These are phyloP conservation scores for Yamadazyma sp. DNA, from an alignment of 1,139 yeast genomes.

Conservation along the genomic window DNA sequence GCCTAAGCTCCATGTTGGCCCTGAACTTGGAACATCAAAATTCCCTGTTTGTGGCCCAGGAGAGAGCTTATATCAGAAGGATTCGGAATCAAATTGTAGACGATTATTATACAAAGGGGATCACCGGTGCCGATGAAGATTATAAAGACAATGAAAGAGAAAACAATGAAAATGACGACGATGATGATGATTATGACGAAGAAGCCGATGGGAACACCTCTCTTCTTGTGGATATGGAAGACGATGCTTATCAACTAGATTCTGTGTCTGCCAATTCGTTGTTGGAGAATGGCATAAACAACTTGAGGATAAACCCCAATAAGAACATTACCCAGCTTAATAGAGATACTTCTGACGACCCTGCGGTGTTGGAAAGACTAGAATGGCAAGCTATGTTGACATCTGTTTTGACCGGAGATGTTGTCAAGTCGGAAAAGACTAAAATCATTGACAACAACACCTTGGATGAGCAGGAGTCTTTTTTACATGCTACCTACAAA, in stretches of 20 bases:
- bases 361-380: constrained; percentile 71
- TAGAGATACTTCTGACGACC: constrained; percentile 52
- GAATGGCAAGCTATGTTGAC: constrained; percentile 97
- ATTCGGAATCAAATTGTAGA: constrained; percentile 64
- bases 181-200: constrained; percentile 24
- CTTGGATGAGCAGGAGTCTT: constrained; percentile 47
- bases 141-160: constrained; percentile 25
- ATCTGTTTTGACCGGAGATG: constrained; percentile 91
- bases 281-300: constrained; percentile 25
- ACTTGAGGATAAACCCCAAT: constrained; percentile 29
- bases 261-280: constrained; percentile 38
- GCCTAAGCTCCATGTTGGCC: constrained; percentile 17
- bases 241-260: constrained; percentile 44
- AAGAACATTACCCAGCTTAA: constrained; percentile 41
- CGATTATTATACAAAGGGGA: constrained; percentile 69
- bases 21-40: constrained; percentile 23
- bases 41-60: constrained; percentile 59
- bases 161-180: constrained; percentile 28
- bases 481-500: constrained; percentile 57
- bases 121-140: constrained; percentile 38
- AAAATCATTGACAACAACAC: constrained; percentile 56
- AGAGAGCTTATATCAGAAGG: constrained; percentile 63
- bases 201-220: constrained; percentile 33
- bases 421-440: constrained; percentile 85
- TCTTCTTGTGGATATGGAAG: constrained; percentile 43